A percentile compares a stretch with the other conserved stretches of the same genome.
Evolutionary conservation across 306 rosid genomes (phyloP).

Genomic region (Erythrophleum fordii): DNA sequence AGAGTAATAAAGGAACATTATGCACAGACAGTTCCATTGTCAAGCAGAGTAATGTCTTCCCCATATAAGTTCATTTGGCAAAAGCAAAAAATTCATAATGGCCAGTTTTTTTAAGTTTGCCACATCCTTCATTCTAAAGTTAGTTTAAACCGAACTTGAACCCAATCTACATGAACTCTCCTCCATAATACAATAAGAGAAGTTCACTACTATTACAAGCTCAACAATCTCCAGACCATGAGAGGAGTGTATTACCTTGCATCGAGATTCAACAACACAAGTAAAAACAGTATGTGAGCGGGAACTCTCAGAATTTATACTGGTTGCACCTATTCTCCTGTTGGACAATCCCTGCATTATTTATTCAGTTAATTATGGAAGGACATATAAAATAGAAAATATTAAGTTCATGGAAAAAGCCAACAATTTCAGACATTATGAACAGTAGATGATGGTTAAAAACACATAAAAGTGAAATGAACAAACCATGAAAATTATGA

Average conservation of each 20-base stretch:
- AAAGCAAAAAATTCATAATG: not conserved
- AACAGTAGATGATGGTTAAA: not conserved
- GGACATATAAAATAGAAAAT: slow-evolving; percentile 12
- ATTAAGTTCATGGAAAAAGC: not conserved
- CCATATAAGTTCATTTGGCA: slow-evolving; percentile 14
- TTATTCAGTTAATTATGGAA: slow-evolving; percentile 9
- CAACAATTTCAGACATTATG: slow-evolving; percentile 7
- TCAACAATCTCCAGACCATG: slow-evolving; percentile 24
- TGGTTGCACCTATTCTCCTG: slow-evolving; percentile 95
- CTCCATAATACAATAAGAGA: not conserved
- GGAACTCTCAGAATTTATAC: slow-evolving; percentile 97
- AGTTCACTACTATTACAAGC: slow-evolving; percentile 1
- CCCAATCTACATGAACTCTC: slow-evolving; percentile 3
- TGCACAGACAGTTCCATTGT: slow-evolving; percentile 11
- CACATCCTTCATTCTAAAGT: not conserved
- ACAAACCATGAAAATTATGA: not conserved
- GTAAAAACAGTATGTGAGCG: slow-evolving; percentile 99
- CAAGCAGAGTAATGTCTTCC: slow-evolving; percentile 29
- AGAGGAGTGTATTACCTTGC: slow-evolving; percentile 67
- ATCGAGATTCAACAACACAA: slow-evolving; percentile 92
- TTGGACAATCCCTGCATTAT: slow-evolving; percentile 85
- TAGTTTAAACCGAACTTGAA: not conserved
- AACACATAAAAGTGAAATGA: not conserved
- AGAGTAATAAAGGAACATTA: slow-evolving; percentile 27
- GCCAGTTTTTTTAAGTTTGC: slow-evolving; percentile 2